A percentile compares a stretch with the other conserved stretches of the same genome.
Conservation (phyloP, 2,329 filamentous ascomycete species). For the Colletotrichum kahawae region DNA sequence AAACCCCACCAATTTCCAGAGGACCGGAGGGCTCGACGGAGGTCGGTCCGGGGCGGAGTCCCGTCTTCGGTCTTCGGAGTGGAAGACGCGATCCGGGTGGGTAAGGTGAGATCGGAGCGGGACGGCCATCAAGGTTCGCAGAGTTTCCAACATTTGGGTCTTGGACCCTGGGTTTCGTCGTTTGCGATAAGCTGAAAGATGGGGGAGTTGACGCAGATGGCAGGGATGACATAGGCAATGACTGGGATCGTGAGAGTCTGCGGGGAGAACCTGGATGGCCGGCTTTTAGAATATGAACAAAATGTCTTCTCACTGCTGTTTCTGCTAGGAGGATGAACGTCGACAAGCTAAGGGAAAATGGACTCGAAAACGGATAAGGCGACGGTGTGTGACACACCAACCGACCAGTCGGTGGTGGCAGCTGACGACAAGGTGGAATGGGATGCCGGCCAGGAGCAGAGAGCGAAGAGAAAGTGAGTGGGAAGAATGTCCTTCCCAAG, state of each 20-base stretch:
- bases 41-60: background rate
- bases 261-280: slow-evolving; percentile 9
- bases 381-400: slow-evolving; percentile 9
- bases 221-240: background rate
- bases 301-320: background rate
- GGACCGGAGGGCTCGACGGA: background rate
- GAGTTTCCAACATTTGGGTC: background rate
- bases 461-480: slow-evolving; percentile 24
- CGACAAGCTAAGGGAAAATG: background rate
- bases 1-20: background rate
- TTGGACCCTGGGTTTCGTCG: background rate
- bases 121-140: slow-evolving; percentile 6
- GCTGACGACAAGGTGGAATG: slow-evolving; percentile 13
- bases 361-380: background rate
- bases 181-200: background rate
- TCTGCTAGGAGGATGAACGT: background rate
- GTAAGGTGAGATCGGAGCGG: background rate
- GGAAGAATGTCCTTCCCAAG: background rate
- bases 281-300: background rate
- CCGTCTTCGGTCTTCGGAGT: background rate
- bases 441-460: slow-evolving; percentile 19
- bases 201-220: background rate
- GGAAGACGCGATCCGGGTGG: background rate
- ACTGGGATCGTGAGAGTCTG: background rate
- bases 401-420: slow-evolving; percentile 11